These are phyloP conservation scores for Suillus hirtellus DNA, from an alignment of 768 basidiomycete species.

Conservation along the genomic window DNA sequence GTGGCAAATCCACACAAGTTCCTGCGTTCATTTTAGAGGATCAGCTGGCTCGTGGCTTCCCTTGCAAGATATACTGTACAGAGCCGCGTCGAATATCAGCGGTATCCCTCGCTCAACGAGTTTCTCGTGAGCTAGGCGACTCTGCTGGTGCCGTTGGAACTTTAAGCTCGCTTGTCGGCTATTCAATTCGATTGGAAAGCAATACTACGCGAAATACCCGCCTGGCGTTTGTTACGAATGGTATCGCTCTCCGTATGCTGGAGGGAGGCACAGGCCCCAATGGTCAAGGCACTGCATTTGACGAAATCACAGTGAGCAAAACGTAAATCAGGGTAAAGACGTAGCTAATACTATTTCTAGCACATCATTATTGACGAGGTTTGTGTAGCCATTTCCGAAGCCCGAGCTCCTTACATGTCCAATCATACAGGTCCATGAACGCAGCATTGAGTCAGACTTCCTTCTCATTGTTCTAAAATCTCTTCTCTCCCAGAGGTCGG, in stretches of 20 bases:
- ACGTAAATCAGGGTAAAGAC: constrained; percentile 3
- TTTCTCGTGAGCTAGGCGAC: constrained; percentile 92
- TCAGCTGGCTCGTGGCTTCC: constrained; percentile 73
- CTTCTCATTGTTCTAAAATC: constrained; percentile 91
- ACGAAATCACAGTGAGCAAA: constrained; percentile 84
- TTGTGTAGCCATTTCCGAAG: constrained; percentile 14
- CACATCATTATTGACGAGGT: constrained; percentile 97
- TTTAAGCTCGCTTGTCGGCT: constrained; percentile 79
- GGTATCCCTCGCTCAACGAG: constrained; percentile 90
- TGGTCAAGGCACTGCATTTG: constrained; percentile 79
- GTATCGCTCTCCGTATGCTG: constrained; percentile 96
- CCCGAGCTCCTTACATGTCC: not conserved
- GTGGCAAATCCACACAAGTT: constrained; percentile 96
- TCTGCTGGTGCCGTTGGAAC: constrained; percentile 76
- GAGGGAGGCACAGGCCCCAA: constrained; percentile 75
- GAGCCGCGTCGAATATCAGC: constrained; percentile 96
- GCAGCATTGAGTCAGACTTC: constrained; percentile 97
- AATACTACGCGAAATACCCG: constrained; percentile 78
- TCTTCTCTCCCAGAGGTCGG: constrained; percentile 68
- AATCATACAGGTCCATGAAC: constrained; percentile 77
- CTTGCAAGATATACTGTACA: constrained; percentile 92
- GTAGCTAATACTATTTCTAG: constrained; percentile 37
- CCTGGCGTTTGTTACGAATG: constrained; percentile 86
- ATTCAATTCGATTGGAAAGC: constrained; percentile 91
- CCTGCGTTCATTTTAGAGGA: constrained; percentile 94